Conservation (phyloP, 495 filamentous ascomycete genomes). For the Cairneyella variabilis region DNA sequence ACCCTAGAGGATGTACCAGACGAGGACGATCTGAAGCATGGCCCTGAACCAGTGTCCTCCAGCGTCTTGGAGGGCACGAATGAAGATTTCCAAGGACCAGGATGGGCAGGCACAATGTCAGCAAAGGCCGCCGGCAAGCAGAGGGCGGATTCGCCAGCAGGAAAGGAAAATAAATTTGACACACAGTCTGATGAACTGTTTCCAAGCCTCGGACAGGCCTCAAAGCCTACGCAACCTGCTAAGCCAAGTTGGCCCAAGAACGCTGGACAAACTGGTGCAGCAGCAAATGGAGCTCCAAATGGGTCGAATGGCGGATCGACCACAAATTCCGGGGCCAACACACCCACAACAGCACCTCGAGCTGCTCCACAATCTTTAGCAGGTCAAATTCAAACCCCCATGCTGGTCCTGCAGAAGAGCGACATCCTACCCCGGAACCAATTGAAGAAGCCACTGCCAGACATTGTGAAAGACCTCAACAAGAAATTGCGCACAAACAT, state of each 20-base stretch:
- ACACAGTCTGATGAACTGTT: constrained; percentile 86
- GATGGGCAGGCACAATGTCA: constrained; percentile 40
- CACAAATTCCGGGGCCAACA: constrained; percentile 44
- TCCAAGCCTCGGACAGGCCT: constrained; percentile 74
- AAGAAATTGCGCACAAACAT: constrained; percentile 82
- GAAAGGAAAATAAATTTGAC: constrained; percentile 56
- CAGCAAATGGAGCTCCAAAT: constrained; percentile 42
- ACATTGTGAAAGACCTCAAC: constrained; percentile 84
- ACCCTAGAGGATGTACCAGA: constrained; percentile 78
- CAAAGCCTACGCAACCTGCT: constrained; percentile 51
- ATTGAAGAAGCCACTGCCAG: constrained; percentile 74
- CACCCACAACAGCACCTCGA: constrained; percentile 25
- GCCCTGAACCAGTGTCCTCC: constrained; percentile 22
- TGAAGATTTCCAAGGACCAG: constrained; percentile 30
- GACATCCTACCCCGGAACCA: constrained; percentile 70
- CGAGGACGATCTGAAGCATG: constrained; percentile 65
- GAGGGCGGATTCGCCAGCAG: constrained; percentile 41
- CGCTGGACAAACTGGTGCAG: constrained; percentile 8
- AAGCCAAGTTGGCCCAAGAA: constrained; percentile 67
- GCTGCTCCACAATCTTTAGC: constrained; percentile 42
- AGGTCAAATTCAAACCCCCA: constrained; percentile 10
- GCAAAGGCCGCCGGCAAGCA: constrained; percentile 62
- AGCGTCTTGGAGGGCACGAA: constrained; percentile 30
- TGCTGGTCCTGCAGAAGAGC: constrained; percentile 54
- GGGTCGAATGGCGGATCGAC: constrained; percentile 57